Evolutionary conservation across 345 rosid species (phyloP), one percentile per base, ranked within the genome.

Genomic region (Eucalyptus pauciflora): DNA sequence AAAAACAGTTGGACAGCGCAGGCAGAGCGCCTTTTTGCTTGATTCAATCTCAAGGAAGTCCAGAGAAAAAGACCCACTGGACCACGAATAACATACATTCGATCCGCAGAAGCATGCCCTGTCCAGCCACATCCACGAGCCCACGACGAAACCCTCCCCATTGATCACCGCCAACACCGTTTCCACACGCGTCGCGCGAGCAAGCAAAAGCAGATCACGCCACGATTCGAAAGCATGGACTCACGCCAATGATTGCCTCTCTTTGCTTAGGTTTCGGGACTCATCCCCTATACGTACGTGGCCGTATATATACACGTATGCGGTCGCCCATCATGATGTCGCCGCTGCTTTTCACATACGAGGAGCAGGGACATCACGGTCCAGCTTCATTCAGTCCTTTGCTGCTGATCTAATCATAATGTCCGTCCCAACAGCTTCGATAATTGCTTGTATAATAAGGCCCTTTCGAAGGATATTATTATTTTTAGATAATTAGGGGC

Each of bases 231-330:
- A 71, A 71, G 24, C 45, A 27, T 27, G 80, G 83, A 8, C 14
- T 71, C 46, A 27, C 41, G 41, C 46, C 46, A 71, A 37, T 18
- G 46, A 37, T 37, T 20, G 83, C 46, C 83, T 37, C 83, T 37
- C 83, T 37, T 37, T 71, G 46, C 83, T 37, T 71, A 10, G 83
- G 46, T 18, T 37, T 71, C 46, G 12, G 83, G 83, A 37, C 3
- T 37, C 46, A 17, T 20, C 27, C 8, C 13, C 25, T 52, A 12
- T n/a, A 64, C 76, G 76, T n/a, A 64, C 76, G 0, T 0, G 69
- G 31, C 69, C 31, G 69, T 60, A 60, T 60, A 60, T 64, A 64
- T 2, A 27, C 0, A 27, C 76, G 76, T 64, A 37, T 0, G 46
- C 1, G 46, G 83, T 71, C 46, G 14, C 2, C 2, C 46, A 37